Evolutionary conservation across 2,329 filamentous ascomycete genomes (phyloP).

Genomic region (Podosphaera aphanis): DNA sequence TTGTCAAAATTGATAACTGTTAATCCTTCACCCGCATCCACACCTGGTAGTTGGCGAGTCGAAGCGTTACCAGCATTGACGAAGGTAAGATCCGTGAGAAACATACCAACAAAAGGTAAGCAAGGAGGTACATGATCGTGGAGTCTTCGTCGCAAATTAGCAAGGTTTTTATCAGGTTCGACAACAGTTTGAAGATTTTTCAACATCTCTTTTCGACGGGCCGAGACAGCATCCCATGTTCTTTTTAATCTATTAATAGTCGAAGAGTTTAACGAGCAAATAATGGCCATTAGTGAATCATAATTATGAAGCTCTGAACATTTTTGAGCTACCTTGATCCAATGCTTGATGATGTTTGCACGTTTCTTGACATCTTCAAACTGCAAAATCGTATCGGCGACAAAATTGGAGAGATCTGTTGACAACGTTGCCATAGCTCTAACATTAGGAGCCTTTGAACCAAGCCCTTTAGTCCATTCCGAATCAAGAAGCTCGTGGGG

Average conservation of each 20-base stretch:
- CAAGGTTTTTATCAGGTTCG: slow-evolving; percentile 78
- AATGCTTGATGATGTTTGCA: slow-evolving; percentile 79
- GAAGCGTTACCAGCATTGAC: slow-evolving; percentile 83
- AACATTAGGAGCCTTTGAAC: slow-evolving; percentile 63
- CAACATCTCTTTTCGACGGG: slow-evolving; percentile 59
- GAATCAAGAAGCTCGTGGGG: slow-evolving; percentile 78
- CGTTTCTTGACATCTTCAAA: slow-evolving; percentile 83
- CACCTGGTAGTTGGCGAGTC: slow-evolving; percentile 46
- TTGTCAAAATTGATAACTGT: slow-evolving; percentile 96
- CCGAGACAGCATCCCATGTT: slow-evolving; percentile 77
- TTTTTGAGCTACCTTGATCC: slow-evolving; percentile 81
- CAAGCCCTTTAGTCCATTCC: slow-evolving; percentile 81
- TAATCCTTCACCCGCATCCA: slow-evolving; percentile 35
- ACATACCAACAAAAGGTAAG: slow-evolving; percentile 86
- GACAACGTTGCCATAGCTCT: slow-evolving; percentile 83
- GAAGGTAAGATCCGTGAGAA: slow-evolving; percentile 87
- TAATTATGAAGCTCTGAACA: slow-evolving; percentile 87
- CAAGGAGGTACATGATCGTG: slow-evolving; percentile 77
- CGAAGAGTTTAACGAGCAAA: slow-evolving; percentile 79
- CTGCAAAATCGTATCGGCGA: slow-evolving; percentile 76
- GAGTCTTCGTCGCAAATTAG: slow-evolving; percentile 58
- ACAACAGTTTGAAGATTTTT: slow-evolving; percentile 64
- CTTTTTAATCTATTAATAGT: slow-evolving; percentile 70
- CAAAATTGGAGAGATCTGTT: slow-evolving; percentile 76
- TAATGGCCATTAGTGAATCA: slow-evolving; percentile 88